Evolutionary conservation across 2,329 filamentous ascomycete genomes (phyloP).

Genomic region (Thermoascus crustaceus): DNA sequence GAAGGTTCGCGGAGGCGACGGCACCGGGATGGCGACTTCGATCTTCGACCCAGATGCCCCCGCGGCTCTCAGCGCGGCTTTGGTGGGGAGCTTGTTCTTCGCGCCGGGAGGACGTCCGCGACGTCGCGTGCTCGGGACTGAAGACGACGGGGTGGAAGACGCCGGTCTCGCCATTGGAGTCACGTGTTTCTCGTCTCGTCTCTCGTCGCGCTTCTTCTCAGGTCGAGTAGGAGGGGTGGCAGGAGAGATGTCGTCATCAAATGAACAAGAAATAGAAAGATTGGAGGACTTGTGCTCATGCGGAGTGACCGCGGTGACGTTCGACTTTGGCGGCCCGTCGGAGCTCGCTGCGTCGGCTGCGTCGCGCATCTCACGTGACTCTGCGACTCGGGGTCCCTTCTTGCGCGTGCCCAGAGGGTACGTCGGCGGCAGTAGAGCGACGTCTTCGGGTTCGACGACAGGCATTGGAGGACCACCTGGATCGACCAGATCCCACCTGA

Average conservation of each 20-base stretch:
- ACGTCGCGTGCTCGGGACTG: conserved; percentile 8
- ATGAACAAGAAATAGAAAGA: conserved; percentile 4
- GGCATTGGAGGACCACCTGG: conserved; percentile 40
- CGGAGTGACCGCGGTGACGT: neutral
- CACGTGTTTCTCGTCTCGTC: too few relatives aligned
- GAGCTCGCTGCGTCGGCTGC: neutral
- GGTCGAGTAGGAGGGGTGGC: conserved; percentile 3
- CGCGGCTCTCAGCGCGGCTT: conserved; percentile 4
- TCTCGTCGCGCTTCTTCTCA: neutral
- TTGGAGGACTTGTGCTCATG: neutral
- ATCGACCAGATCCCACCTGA: conserved; percentile 56
- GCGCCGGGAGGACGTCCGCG: conserved; percentile 23
- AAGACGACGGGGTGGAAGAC: too few relatives aligned
- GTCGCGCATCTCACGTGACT: conserved; percentile 5
- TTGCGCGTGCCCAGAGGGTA: conserved; percentile 9
- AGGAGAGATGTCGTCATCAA: neutral
- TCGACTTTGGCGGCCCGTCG: conserved; percentile 4
- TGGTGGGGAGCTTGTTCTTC: conserved; percentile 18
- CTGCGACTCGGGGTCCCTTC: conserved; percentile 2
- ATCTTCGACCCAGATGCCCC: conserved; percentile 7
- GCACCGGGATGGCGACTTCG: conserved; percentile 13
- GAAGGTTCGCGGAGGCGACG: conserved; percentile 15
- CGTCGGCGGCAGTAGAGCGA: conserved; percentile 15
- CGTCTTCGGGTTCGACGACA: conserved; percentile 17
- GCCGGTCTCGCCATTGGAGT: too few relatives aligned